A percentile compares a stretch with the other conserved stretches of the same genome.
These are phyloP conservation scores for Candida hispaniensis DNA, from an alignment of 805 yeast genomes.

Conservation along the genomic window DNA sequence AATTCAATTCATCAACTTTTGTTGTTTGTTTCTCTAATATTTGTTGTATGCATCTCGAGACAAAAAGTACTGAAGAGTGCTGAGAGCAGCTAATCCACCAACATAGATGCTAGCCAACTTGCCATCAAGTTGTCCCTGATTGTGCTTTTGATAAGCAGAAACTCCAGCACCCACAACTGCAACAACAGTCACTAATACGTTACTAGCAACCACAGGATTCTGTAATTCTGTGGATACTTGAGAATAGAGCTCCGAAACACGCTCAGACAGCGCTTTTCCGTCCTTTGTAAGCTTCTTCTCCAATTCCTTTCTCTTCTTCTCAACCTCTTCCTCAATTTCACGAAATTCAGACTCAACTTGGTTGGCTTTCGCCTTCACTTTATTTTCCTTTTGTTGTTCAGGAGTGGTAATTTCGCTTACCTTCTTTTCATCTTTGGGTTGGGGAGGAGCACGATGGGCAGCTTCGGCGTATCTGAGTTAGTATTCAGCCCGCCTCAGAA, in stretches of 20 bases:
- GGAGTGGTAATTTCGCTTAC: constrained; percentile 5
- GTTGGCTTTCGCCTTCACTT: constrained; percentile 13
- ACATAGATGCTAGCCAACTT: constrained; percentile 15
- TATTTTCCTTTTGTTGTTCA: constrained; percentile 12
- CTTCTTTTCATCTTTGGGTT: constrained; percentile 14
- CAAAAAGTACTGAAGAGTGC: constrained; percentile 15
- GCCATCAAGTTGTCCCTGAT: constrained; percentile 12
- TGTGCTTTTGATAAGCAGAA: constrained; percentile 16
- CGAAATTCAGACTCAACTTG: constrained; percentile 15
- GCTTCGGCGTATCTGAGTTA: constrained; percentile 16
- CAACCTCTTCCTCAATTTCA: constrained; percentile 25
- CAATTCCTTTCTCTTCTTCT: constrained; percentile 24
- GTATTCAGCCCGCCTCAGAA: no score
- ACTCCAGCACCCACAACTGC: constrained; percentile 18
- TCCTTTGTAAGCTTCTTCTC: constrained; percentile 24
- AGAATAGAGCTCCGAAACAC: constrained; percentile 9
- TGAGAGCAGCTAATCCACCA: constrained; percentile 14
- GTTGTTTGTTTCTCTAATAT: no score
- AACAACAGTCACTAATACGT: constrained; percentile 18
- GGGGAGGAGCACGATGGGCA: constrained; percentile 15
- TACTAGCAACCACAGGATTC: constrained; percentile 21
- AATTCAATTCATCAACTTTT: no score
- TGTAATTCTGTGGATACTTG: constrained; percentile 17
- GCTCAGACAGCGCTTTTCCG: constrained; percentile 20
- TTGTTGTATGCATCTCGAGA: constrained; percentile 11